Evolutionary conservation across 192 early-diverging fungal genomes (phyloP).

Genomic region (Funneliformis mosseae): DNA sequence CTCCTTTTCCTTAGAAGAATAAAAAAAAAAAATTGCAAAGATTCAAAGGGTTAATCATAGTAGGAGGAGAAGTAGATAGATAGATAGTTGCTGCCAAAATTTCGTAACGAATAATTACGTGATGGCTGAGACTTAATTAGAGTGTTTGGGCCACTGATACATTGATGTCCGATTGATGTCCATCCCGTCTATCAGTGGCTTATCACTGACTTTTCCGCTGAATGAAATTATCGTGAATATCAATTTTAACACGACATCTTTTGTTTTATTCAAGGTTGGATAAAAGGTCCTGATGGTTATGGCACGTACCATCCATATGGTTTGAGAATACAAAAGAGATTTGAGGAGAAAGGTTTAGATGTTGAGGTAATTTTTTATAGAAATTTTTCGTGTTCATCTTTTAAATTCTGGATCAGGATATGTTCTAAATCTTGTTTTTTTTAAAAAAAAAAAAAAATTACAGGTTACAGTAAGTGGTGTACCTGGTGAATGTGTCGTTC

Average conservation of each 20-base stretch:
- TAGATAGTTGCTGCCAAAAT: background rate
- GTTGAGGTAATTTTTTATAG: conserved; percentile 12
- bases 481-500: conserved; percentile 25
- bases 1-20: background rate
- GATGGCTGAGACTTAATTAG: too few species aligned
- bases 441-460: background rate
- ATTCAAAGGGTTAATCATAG: background rate
- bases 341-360: conserved; percentile 34
- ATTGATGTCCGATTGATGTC: too few species aligned
- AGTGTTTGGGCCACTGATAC: too few species aligned
- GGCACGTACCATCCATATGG: conserved; percentile 32
- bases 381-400: background rate
- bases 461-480: conserved; percentile 34
- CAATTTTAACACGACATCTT: background rate
- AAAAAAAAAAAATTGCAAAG: too few species aligned
- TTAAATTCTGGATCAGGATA: background rate
- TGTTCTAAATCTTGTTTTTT: conserved; percentile 1
- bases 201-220: background rate
- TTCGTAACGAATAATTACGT: too few species aligned
- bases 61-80: background rate
- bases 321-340: conserved; percentile 24
- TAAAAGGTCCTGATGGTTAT: conserved; percentile 23
- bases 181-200: background rate
- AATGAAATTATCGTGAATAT: background rate
- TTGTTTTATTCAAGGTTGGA: background rate